Conservation (phyloP, 148 eudicot genomes). For the Talinum fruticosum region DNA sequence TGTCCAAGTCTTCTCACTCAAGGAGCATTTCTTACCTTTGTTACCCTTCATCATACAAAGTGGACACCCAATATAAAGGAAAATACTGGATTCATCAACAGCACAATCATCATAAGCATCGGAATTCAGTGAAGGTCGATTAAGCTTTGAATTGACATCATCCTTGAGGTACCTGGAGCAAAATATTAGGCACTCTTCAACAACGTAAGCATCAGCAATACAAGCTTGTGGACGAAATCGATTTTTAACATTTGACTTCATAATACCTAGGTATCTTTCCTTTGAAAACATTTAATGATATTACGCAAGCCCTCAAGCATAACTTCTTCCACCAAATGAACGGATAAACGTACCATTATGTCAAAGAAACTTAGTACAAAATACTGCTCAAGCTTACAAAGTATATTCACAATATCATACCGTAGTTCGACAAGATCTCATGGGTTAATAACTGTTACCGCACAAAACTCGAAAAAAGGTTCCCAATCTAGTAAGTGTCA, state of each 20-base stretch:
- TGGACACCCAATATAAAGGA: constrained; percentile 8
- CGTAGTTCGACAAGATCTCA: neutral
- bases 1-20: constrained; percentile 8
- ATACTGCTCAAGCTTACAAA: neutral
- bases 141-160: constrained; percentile 13
- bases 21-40: neutral
- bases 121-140: constrained; percentile 4
- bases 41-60: neutral
- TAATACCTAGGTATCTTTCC: constrained; percentile 16
- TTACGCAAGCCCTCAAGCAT: neutral
- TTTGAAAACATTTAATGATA: constrained; percentile 24
- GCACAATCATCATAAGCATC: neutral
- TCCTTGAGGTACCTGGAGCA: constrained; percentile 19
- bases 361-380: constrained; percentile 6
- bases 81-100: neutral
- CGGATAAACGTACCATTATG: neutral
- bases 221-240: constrained; percentile 23
- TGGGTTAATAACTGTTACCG: neutral
- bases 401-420: neutral
- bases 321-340: neutral
- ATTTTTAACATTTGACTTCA: constrained; percentile 22
- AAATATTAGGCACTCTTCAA: constrained; percentile 24
- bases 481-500: neutral
- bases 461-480: constrained; percentile 8
- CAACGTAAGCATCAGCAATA: constrained; percentile 17